Conservation (phyloP, 805 yeast genomes). For the Ogataea naganishii region DNA sequence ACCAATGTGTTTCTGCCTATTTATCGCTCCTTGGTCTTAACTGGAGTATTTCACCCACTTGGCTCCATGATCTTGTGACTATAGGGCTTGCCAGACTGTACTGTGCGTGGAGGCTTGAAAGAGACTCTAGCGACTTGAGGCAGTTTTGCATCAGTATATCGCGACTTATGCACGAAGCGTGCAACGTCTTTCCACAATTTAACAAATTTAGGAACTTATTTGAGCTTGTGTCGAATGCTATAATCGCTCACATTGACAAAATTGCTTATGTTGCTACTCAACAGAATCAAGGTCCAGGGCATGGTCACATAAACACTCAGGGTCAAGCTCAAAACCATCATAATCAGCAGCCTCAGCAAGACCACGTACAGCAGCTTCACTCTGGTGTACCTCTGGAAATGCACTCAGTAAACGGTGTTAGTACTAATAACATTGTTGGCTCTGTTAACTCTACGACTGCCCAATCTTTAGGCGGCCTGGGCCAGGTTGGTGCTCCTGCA, state of each 20-base stretch:
- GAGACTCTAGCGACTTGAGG: slow-evolving; percentile 7
- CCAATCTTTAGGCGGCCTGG: too few species aligned
- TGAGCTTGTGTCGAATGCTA: slow-evolving; percentile 10
- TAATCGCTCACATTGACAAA: slow-evolving; percentile 9
- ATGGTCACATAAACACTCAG: too few species aligned
- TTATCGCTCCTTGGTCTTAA: slow-evolving; percentile 6
- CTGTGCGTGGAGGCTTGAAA: slow-evolving; percentile 17
- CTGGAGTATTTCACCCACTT: slow-evolving; percentile 11
- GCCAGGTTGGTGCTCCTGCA: too few species aligned
- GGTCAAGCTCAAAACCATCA: too few species aligned
- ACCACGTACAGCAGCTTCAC: too few species aligned
- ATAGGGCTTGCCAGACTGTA: slow-evolving; percentile 15
- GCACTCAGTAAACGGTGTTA: too few species aligned
- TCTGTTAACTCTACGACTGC: too few species aligned
- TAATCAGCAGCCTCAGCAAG: too few species aligned
- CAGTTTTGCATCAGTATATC: slow-evolving; percentile 8
- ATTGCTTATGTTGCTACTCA: too few species aligned
- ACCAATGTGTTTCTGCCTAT: slow-evolving; percentile 10
- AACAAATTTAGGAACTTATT: slow-evolving; percentile 11
- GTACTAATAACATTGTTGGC: too few species aligned
- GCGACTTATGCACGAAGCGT: slow-evolving; percentile 11
- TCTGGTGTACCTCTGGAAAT: too few species aligned
- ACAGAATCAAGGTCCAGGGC: too few species aligned
- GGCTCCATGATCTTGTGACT: slow-evolving; percentile 13
- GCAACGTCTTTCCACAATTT: slow-evolving; percentile 9